Evolutionary conservation across 306 rosid genomes (phyloP).

Genomic region (Bauhinia variegata): DNA sequence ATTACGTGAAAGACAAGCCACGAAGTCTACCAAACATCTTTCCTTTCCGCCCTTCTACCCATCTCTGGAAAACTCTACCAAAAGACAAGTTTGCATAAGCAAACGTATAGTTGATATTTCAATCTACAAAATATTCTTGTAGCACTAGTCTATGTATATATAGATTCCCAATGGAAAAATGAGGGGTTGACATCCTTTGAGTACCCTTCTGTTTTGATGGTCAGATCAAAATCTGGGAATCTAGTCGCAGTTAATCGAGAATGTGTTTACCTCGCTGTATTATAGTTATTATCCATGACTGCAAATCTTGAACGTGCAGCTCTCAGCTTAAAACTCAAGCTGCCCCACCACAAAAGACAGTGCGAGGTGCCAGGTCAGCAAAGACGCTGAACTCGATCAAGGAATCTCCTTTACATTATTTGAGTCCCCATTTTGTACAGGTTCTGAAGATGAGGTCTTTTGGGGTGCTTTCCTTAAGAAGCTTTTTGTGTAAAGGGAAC

Average conservation of each 20-base stretch:
- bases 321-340: conserved; percentile 49
- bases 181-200: conserved; percentile 25
- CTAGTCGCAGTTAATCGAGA: conserved; percentile 32
- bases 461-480: conserved; percentile 65
- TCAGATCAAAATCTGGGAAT: conserved; percentile 22
- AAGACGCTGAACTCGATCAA: conserved; percentile 34
- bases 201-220: conserved; percentile 24
- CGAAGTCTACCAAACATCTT: conserved; percentile 17
- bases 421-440: conserved; percentile 48
- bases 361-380: conserved; percentile 40
- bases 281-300: conserved; percentile 21
- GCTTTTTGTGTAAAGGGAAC: conserved; percentile 73
- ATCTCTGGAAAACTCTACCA: conserved; percentile 8
- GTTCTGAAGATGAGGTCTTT: conserved; percentile 46
- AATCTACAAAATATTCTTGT: conserved; percentile 31
- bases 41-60: conserved; percentile 9
- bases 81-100: conserved; percentile 29
- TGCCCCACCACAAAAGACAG: conserved; percentile 44
- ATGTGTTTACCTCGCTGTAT: conserved; percentile 22
- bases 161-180: conserved; percentile 31
- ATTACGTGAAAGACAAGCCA: conserved; percentile 11
- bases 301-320: conserved; percentile 42
- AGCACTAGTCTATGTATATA: conserved; percentile 37
- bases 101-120: conserved; percentile 28
- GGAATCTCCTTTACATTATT: conserved; percentile 55